These are phyloP conservation scores for Geosmithia flava DNA, from an alignment of 2,329 filamentous ascomycete species.

Conservation along the genomic window DNA sequence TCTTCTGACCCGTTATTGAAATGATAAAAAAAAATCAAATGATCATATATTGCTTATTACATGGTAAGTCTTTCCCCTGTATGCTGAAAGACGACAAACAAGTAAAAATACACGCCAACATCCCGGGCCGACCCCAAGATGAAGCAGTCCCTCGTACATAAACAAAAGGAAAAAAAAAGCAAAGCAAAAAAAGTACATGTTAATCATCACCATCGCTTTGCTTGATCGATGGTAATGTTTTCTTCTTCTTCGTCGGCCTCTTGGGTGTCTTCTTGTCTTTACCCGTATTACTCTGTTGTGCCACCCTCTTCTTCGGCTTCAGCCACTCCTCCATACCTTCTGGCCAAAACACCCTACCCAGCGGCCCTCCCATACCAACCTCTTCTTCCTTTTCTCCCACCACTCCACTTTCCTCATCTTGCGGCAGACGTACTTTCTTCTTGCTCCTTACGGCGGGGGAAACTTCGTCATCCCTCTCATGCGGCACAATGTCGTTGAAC, in stretches of 20 bases:
- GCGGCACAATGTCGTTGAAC: conserved; percentile 66
- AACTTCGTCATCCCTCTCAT: conserved; percentile 63
- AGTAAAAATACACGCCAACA: too few species aligned
- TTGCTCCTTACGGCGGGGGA: conserved; percentile 23
- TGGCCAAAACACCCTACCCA: conserved; percentile 82
- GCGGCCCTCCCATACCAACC: conserved; percentile 73
- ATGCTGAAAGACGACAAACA: too few species aligned
- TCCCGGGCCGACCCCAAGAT: too few species aligned
- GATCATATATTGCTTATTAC: too few species aligned
- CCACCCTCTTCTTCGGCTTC: conserved; percentile 61
- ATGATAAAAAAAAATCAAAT: too few species aligned
- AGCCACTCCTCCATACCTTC: conserved; percentile 85
- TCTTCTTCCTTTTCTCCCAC: conserved; percentile 33
- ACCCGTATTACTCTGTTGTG: conserved; percentile 34
- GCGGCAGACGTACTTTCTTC: conserved; percentile 27
- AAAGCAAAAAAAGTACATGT: too few species aligned
- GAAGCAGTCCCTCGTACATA: too few species aligned
- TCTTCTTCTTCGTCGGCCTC: neutral
- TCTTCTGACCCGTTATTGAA: too few species aligned
- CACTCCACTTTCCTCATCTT: conserved; percentile 15
- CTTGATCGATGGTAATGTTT: neutral
- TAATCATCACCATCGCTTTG: too few species aligned
- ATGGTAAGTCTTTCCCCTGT: too few species aligned
- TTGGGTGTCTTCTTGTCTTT: neutral
- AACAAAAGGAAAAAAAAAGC: too few species aligned